A percentile compares a stretch with the other conserved stretches of the same genome.
These are phyloP conservation scores for Casuarina glauca DNA, from an alignment of 306 rosid species.

Conservation along the genomic window DNA sequence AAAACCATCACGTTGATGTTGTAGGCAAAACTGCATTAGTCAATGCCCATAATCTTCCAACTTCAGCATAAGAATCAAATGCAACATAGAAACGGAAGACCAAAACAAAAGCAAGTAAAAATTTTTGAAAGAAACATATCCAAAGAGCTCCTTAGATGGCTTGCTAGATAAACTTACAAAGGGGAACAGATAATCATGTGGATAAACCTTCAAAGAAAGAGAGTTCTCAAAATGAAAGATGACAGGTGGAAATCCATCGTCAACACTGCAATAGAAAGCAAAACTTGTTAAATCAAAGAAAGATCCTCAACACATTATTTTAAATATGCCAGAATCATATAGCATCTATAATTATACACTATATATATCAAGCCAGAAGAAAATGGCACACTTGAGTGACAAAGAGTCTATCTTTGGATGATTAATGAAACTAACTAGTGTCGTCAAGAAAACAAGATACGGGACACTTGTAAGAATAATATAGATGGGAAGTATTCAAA, in stretches of 20 bases:
- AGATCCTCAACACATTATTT: background rate
- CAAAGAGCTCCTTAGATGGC: background rate
- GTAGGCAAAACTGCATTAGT: background rate
- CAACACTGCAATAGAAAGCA: constrained; percentile 60
- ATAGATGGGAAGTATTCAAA: constrained; percentile 10
- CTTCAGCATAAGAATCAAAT: background rate
- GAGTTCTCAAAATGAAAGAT: constrained; percentile 80
- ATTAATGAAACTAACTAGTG: constrained; percentile 13
- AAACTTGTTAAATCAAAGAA: background rate
- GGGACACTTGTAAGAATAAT: background rate
- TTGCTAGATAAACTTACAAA: constrained; percentile 59
- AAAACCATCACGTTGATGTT: background rate
- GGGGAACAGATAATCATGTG: constrained; percentile 82
- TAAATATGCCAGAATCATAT: constrained; percentile 7
- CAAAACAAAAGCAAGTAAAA: constrained; percentile 1
- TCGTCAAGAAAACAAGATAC: constrained; percentile 16
- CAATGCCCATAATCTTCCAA: background rate
- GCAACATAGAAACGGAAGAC: background rate
- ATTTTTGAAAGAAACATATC: background rate
- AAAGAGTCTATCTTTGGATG: background rate
- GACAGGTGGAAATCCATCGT: constrained; percentile 86
- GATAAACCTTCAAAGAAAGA: constrained; percentile 86
- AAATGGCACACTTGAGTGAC: background rate
- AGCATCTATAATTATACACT: constrained; percentile 10
- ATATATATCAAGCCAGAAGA: background rate